Conservation (phyloP, 176 grass and related monocot genomes). For the Hyparrhenia diplandra region DNA sequence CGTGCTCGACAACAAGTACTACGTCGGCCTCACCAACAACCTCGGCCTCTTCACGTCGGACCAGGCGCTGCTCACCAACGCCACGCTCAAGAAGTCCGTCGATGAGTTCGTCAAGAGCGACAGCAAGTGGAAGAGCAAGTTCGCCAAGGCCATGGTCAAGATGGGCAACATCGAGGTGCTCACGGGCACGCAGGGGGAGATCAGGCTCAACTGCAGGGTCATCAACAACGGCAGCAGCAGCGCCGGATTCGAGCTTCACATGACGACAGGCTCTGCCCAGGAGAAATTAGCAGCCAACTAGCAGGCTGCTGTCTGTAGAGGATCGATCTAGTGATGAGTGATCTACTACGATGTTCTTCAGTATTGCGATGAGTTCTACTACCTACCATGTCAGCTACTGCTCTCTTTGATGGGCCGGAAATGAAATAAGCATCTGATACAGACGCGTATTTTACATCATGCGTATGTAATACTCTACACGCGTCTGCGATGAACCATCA, state of each 20-base stretch:
- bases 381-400: neutral
- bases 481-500: too few species aligned
- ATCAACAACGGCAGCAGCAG: conserved; percentile 39
- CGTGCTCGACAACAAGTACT: conserved; percentile 67
- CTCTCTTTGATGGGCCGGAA: neutral
- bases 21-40: conserved; percentile 48
- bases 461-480: too few species aligned
- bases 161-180: conserved; percentile 71
- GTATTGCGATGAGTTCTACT: neutral
- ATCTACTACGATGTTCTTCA: neutral
- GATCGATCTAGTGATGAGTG: too few species aligned
- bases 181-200: conserved; percentile 59
- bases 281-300: conserved; percentile 6
- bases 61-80: conserved; percentile 51
- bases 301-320: neutral
- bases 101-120: conserved; percentile 55
- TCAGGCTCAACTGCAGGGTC: conserved; percentile 69
- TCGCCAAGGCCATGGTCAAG: conserved; percentile 64
- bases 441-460: too few species aligned
- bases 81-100: conserved; percentile 45
- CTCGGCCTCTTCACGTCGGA: conserved; percentile 67
- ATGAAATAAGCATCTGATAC: neutral
- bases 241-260: neutral
- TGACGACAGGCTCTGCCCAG: neutral
- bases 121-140: conserved; percentile 50